Percentiles rank a stretch among this genome's conserved stretches.
Conservation (phyloP, 2,329 filamentous ascomycete species). For the Botrytis elliptica region DNA sequence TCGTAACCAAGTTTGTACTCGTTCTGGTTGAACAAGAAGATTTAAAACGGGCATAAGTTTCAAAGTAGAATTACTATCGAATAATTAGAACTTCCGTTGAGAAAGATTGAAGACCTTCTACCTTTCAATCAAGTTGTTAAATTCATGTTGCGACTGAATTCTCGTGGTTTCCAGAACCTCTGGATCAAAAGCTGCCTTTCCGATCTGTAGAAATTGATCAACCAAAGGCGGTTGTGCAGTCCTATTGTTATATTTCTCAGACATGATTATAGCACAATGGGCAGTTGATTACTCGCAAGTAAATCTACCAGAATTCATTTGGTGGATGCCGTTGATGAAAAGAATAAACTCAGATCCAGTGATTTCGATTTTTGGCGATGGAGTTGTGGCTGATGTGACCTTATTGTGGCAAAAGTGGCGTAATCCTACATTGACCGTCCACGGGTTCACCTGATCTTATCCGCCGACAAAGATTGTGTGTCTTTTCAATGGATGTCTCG, state of each 20-base stretch:
- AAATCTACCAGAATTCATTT: neutral
- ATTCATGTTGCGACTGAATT: neutral
- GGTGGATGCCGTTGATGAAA: no score
- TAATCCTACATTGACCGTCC: neutral
- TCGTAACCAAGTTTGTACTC: conserved; percentile 60
- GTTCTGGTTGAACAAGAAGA: conserved; percentile 59
- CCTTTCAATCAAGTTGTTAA: conserved; percentile 30
- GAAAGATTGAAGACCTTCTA: conserved; percentile 9
- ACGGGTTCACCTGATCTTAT: neutral
- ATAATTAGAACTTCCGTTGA: conserved; percentile 22
- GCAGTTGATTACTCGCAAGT: neutral
- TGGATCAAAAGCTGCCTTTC: conserved; percentile 37
- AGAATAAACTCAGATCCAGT: neutral
- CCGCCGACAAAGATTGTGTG: neutral
- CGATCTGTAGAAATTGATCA: conserved; percentile 35
- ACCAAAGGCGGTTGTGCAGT: conserved; percentile 31
- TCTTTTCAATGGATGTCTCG: neutral
- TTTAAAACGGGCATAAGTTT: conserved; percentile 62
- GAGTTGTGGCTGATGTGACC: neutral
- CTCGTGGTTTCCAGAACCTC: conserved; percentile 27
- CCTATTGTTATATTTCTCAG: conserved; percentile 8
- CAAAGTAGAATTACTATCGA: conserved; percentile 47
- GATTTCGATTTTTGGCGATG: neutral
- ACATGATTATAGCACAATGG: neutral
- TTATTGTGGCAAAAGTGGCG: neutral